These are phyloP conservation scores for Ananas comosus DNA, from an alignment of 176 grass and related monocot species.

Conservation along the genomic window DNA sequence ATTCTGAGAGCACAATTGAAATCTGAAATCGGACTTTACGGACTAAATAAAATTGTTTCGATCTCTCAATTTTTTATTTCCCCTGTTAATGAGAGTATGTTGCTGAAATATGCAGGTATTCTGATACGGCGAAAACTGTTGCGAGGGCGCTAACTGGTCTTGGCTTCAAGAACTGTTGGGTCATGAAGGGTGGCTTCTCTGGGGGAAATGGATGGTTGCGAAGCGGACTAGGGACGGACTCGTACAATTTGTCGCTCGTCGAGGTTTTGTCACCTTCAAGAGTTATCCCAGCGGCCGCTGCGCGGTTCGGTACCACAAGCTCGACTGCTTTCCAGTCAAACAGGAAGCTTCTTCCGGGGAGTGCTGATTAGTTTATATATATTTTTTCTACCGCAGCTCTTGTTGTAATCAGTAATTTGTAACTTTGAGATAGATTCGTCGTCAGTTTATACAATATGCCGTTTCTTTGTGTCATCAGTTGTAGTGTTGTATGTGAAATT, in stretches of 20 bases:
- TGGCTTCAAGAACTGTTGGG: constrained; percentile 80
- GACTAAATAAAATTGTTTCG: no score
- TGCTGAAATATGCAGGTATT: constrained; percentile 44
- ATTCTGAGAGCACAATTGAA: no score
- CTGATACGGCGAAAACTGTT: constrained; percentile 52
- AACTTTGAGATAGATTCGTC: no score
- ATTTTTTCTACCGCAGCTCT: no score
- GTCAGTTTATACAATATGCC: no score
- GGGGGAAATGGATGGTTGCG: constrained; percentile 77
- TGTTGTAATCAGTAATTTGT: no score
- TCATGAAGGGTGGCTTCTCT: constrained; percentile 69
- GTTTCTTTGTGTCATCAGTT: no score
- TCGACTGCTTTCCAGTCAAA: constrained; percentile 25
- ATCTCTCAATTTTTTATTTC: constrained; percentile 1
- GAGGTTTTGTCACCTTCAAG: constrained; percentile 70
- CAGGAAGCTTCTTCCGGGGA: constrained; percentile 68
- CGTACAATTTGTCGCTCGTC: constrained; percentile 40
- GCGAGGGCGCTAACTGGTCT: constrained; percentile 53
- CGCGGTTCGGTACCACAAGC: constrained; percentile 39
- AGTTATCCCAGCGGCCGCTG: constrained; percentile 44
- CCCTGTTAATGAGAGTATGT: not conserved
- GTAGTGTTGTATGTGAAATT: no score
- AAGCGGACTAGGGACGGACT: constrained; percentile 56
- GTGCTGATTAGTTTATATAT: not conserved
- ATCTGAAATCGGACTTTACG: no score